A percentile compares a stretch with the other conserved stretches of the same genome.
Conservation (phyloP, 106 monocot species). For the Dendrobium chrysotoxum region DNA sequence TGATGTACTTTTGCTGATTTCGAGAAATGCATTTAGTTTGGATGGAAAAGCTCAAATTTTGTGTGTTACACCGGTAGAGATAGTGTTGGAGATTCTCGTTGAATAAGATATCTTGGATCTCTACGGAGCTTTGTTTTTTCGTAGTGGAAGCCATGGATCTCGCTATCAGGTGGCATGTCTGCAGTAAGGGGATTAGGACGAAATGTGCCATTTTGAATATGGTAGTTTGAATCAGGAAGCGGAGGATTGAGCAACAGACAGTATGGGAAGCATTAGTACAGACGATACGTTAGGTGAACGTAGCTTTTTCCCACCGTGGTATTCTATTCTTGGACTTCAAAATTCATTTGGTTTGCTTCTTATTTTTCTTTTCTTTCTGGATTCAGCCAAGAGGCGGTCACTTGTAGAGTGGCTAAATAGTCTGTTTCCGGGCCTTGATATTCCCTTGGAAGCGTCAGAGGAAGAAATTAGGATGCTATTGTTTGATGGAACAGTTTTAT, state of each 20-base stretch:
- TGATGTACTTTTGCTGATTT: background rate
- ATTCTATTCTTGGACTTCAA: background rate
- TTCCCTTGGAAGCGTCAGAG: conserved; percentile 41
- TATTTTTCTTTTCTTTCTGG: background rate
- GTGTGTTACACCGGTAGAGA: background rate
- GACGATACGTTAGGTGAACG: background rate
- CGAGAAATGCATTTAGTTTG: background rate
- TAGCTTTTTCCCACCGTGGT: background rate
- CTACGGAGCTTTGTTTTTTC: background rate
- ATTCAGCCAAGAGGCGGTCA: conserved; percentile 34
- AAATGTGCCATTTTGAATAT: background rate
- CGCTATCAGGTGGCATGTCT: background rate
- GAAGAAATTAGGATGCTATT: conserved; percentile 45
- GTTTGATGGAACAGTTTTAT: conserved; percentile 41
- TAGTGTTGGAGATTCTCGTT: background rate
- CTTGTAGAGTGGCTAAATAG: conserved; percentile 51
- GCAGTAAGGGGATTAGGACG: background rate
- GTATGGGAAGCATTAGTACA: conserved; percentile 4
- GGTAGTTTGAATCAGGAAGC: conserved; percentile 4
- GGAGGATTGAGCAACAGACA: background rate
- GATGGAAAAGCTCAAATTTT: background rate
- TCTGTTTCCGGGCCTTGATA: conserved; percentile 47
- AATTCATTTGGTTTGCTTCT: background rate
- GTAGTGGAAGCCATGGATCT: background rate
- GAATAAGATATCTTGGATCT: background rate